phyloP scores from a whole-genome alignment of 2,329 filamentous ascomycete species.

The Penicillium sp. region DNA sequence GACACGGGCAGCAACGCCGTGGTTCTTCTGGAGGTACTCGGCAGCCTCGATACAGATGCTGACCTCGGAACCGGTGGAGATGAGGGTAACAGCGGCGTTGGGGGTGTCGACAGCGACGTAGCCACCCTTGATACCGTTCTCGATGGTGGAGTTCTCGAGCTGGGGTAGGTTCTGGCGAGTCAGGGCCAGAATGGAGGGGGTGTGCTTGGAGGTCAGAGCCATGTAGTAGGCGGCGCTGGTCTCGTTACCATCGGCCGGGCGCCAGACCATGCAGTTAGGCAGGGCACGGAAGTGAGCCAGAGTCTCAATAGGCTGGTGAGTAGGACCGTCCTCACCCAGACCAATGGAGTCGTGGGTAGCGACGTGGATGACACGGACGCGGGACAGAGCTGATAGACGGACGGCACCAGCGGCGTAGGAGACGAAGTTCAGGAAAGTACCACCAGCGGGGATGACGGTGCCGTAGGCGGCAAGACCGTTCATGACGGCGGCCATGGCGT shows the following conservation, averaged over 20 bases:
- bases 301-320: constrained; percentile 98
- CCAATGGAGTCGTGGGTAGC: constrained; percentile 99
- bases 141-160: constrained; percentile 89
- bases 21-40: constrained; percentile 87
- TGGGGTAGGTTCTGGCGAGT: constrained; percentile 98
- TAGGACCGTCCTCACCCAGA: constrained; percentile 97
- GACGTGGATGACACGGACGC: constrained; percentile 89
- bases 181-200: constrained; percentile 89
- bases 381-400: constrained; percentile 89
- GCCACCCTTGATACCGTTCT: constrained; percentile 90
- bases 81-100: constrained; percentile 82
- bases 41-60: constrained; percentile 89
- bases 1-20: constrained; percentile 84
- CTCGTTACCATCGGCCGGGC: constrained; percentile 98
- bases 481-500: constrained; percentile 58
- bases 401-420: constrained; percentile 96
- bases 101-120: constrained; percentile 87
- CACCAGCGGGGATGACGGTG: constrained; percentile 88
- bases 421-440: constrained; percentile 99
- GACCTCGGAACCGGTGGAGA: constrained; percentile 96
- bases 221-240: constrained; percentile 97
- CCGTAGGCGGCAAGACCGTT: constrained; percentile 91
- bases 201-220: constrained; percentile 84
- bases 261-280: constrained; percentile 99
- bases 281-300: constrained; percentile 97